Conservation (phyloP, 2,329 filamentous ascomycete species). For the Stemphylium beticola region DNA sequence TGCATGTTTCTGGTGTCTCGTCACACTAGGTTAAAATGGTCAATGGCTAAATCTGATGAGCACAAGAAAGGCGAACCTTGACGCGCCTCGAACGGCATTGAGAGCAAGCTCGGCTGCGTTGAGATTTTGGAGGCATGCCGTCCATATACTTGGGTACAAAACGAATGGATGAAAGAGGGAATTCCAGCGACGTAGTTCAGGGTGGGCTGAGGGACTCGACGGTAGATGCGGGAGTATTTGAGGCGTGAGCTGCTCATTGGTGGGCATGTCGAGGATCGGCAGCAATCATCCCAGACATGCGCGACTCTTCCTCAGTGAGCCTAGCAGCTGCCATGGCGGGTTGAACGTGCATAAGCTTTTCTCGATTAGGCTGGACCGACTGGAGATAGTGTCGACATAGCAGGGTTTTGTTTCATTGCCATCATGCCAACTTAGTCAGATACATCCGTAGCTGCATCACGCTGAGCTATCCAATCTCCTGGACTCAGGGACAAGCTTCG, state of each 20-base stretch:
- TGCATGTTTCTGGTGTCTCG: conserved; percentile 33
- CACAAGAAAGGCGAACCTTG: conserved; percentile 28
- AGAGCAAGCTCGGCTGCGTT: conserved; percentile 43
- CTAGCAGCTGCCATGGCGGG: neutral
- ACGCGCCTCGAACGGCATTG: conserved; percentile 46
- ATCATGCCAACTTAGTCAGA: no score
- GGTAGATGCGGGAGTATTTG: neutral
- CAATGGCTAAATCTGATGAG: neutral
- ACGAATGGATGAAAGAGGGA: conserved; percentile 20
- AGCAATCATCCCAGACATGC: neutral
- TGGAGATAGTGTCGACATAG: neutral
- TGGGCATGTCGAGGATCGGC: neutral
- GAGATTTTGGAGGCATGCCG: conserved; percentile 31
- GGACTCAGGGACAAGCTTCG: no score
- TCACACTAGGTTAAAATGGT: conserved; percentile 29
- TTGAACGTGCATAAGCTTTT: neutral
- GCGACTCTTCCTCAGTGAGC: neutral
- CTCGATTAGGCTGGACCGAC: neutral
- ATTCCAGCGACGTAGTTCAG: conserved; percentile 15
- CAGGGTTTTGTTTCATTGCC: neutral
- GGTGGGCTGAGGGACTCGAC: neutral
- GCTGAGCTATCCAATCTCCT: no score
- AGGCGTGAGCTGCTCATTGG: neutral
- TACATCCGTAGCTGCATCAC: no score
- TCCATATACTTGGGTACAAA: neutral